phyloP scores from a whole-genome alignment of 2,329 filamentous ascomycete species.

The Diaporthe ilicicola region DNA sequence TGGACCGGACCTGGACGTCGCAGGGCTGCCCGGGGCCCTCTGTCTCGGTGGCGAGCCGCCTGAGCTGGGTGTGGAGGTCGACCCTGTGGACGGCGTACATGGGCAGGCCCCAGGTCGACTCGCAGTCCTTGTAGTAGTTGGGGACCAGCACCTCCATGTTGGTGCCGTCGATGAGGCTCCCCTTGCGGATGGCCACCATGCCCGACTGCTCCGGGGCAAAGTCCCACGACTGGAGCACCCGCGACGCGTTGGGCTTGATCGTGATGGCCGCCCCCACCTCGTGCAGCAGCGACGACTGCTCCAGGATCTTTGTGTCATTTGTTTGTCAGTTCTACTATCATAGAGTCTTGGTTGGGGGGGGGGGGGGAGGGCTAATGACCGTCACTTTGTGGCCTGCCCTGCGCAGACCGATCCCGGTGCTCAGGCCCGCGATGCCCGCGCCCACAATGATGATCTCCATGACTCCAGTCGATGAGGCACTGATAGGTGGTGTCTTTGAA shows the following conservation, averaged over 20 bases:
- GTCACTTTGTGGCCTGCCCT: conserved; percentile 21
- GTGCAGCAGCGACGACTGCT: conserved; percentile 10
- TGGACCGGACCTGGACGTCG: not conserved
- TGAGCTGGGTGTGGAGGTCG: conserved; percentile 19
- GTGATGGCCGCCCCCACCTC: conserved; percentile 16
- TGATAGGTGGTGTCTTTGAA: not conserved
- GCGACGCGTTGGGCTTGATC: conserved; percentile 10
- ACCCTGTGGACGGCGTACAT: conserved; percentile 22
- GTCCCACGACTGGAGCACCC: conserved; percentile 6
- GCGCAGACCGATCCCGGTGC: conserved; percentile 13
- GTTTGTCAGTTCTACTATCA: not conserved
- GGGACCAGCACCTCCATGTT: conserved; percentile 12
- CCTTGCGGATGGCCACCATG: not conserved
- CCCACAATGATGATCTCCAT: conserved; percentile 21
- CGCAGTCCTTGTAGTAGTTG: conserved; percentile 22
- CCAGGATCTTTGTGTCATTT: not conserved
- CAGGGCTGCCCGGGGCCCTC: not conserved
- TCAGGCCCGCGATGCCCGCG: conserved; percentile 19
- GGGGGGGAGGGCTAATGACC: not conserved
- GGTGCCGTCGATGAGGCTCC: conserved; percentile 5
- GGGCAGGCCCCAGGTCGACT: not conserved
- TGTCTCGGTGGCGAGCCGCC: not conserved
- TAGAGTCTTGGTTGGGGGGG: not conserved
- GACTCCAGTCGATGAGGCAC: not conserved
- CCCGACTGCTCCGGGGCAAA: not conserved